Base-by-base conservation (phyloP, 345 rosid genomes). In the Adansonia digitata region DNA sequence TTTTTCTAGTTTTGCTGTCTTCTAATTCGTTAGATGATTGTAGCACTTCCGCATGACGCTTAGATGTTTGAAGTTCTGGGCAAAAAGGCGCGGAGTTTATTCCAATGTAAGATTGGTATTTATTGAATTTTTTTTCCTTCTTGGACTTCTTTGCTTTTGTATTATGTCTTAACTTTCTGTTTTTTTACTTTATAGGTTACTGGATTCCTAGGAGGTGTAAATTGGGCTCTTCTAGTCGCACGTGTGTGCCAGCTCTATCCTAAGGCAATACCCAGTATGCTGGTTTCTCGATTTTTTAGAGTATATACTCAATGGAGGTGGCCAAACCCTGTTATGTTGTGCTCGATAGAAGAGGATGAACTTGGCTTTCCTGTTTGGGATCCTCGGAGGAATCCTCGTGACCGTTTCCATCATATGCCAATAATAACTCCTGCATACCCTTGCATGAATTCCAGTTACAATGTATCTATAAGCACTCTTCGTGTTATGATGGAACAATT, bases 261-360 rank as follows among this genome's bases (percentile, higher is more conserved):
- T 31, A 86, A 88, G 74, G 97, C 97, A 17, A 79, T 85, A 76
- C 94, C 94, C 53, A 85, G 89, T 42, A 88, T 88, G 91, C 82
- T 89, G 74, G 88, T 89, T 71, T 84, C 94, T 73, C 84, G 92
- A 3, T 91, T 88, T 74, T 91, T 88, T 68, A 79, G 91, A 82
- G 94, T 89, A 7, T 88, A 84, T 59, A 85, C 91, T 49, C 91
- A 81, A 46, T 91, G 94, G 94, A 88, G 87, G 57, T 91, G 97
- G 97, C 97, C 97, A 13, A 89, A 88, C 71, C 97, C 97, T 37
- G 97, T 91, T 60, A 88, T 91, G 93, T 82, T 91, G 18, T 89
- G 93, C 80, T 74, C 89, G 2, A 89, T 89, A 52, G 90, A 88
- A 78, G 92, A 86, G 79, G 88, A 85, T 77, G 86, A 83, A 40